Conservation (phyloP, 2,329 filamentous ascomycete species). For the Diaporthe citri region DNA sequence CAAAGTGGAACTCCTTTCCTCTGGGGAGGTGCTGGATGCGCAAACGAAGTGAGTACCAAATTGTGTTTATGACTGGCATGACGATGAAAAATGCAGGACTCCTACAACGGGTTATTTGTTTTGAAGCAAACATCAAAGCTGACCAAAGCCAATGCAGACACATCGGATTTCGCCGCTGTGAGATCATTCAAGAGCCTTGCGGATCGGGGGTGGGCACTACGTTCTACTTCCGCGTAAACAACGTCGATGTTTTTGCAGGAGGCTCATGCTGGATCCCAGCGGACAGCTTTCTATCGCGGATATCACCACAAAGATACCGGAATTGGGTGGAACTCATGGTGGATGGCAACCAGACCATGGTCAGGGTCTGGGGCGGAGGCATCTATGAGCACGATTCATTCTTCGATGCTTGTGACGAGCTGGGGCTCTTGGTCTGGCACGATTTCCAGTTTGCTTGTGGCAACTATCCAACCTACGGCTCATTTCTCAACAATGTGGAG, state of each 20-base stretch:
- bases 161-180: constrained; percentile 76
- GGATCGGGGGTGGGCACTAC: constrained; percentile 76
- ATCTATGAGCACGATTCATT: constrained; percentile 79
- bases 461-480: constrained; percentile 75
- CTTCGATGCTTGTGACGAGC: constrained; percentile 79
- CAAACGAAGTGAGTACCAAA: constrained; percentile 9
- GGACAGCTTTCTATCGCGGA: constrained; percentile 81
- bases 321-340: constrained; percentile 82
- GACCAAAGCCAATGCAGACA: constrained; percentile 68
- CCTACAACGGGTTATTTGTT: constrained; percentile 70
- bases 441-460: constrained; percentile 81
- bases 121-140: constrained; percentile 56
- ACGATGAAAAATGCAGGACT: constrained; percentile 77
- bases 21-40: constrained; percentile 1
- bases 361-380: constrained; percentile 82
- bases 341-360: constrained; percentile 85
- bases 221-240: constrained; percentile 85
- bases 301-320: constrained; percentile 73
- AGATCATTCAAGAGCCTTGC: constrained; percentile 69
- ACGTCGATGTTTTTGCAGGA: constrained; percentile 81
- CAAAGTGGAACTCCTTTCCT: neutral
- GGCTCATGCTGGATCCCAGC: constrained; percentile 89
- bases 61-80: neutral
- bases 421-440: constrained; percentile 79
- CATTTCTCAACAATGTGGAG: constrained; percentile 69